Conservation (phyloP, 371 early-diverging fungal genomes). For the Amoeboaphelidium occidentale region DNA sequence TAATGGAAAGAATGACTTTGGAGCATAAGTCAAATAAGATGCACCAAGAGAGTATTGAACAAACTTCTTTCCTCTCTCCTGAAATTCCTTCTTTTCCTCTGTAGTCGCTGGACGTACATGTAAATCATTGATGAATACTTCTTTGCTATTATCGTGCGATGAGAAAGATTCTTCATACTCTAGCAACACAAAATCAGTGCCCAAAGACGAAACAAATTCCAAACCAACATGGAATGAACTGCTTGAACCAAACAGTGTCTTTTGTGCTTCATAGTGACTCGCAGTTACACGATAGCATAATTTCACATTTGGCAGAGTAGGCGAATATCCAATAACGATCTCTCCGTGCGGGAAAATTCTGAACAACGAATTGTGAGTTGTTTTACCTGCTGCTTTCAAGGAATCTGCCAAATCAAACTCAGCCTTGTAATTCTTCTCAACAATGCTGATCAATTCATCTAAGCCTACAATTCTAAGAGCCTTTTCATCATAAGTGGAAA, state of each 20-base stretch:
- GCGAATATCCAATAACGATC: not conserved
- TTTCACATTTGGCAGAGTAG: not conserved
- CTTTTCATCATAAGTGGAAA: not conserved
- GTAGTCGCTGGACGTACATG: not conserved
- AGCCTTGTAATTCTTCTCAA: not conserved
- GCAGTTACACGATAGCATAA: constrained; percentile 4
- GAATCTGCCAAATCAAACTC: not conserved
- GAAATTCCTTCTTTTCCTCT: not conserved
- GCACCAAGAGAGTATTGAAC: not conserved
- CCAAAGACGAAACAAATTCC: constrained; percentile 13
- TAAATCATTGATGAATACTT: not conserved
- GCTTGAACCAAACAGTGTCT: constrained; percentile 13
- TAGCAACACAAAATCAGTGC: constrained; percentile 10
- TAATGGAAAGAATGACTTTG: not conserved
- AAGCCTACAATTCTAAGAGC: not conserved
- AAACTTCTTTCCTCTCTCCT: not conserved
- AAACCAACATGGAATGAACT: constrained; percentile 12
- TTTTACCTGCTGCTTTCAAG: not conserved
- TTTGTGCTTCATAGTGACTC: constrained; percentile 12
- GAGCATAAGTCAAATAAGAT: not conserved
- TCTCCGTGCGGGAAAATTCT: not conserved
- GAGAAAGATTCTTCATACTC: constrained; percentile 13
- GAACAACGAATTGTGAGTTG: not conserved
- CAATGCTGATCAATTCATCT: not conserved
- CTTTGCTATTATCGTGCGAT: not conserved